These are phyloP conservation scores for Amphibolis antarctica DNA, from an alignment of 106 monocot species.

Conservation along the genomic window DNA sequence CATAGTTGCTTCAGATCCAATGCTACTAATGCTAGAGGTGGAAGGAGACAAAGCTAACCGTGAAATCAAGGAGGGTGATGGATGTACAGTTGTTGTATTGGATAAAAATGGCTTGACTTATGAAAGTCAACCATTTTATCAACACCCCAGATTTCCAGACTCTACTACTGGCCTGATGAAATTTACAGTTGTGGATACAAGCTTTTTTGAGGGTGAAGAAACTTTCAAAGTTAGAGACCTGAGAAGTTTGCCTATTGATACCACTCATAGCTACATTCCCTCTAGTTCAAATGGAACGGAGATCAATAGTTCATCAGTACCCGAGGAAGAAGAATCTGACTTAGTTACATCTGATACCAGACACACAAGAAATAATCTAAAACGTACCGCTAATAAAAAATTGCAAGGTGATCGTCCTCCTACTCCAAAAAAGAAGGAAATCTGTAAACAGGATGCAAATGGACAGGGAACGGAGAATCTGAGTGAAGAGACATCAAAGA, in stretches of 20 bases:
- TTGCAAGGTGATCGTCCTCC: not conserved
- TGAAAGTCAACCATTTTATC: conserved; percentile 1
- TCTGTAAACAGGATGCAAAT: conserved; percentile 4
- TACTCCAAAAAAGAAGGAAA: conserved; percentile 8
- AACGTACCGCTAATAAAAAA: not conserved
- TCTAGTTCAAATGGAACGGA: conserved; percentile 4
- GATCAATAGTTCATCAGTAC: not conserved
- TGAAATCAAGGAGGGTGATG: conserved; percentile 19
- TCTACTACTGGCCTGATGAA: conserved; percentile 15
- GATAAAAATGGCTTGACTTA: conserved; percentile 2
- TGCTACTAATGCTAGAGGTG: conserved; percentile 53
- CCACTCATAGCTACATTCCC: not conserved
- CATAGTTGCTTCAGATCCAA: conserved; percentile 77
- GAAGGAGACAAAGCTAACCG: conserved; percentile 18
- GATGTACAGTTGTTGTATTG: not conserved
- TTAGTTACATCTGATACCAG: not conserved
- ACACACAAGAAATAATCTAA: not conserved
- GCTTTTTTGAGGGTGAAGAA: conserved; percentile 13
- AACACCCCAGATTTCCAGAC: conserved; percentile 2
- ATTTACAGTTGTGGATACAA: conserved; percentile 27
- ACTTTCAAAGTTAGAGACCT: conserved; percentile 13
- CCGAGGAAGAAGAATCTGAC: conserved; percentile 3
- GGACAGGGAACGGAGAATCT: not conserved
- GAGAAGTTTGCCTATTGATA: conserved; percentile 13
- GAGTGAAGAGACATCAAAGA: conserved; percentile 1